These are phyloP conservation scores for Pleurostoma richardsiae DNA, from an alignment of 2,329 filamentous ascomycete species.

Conservation along the genomic window DNA sequence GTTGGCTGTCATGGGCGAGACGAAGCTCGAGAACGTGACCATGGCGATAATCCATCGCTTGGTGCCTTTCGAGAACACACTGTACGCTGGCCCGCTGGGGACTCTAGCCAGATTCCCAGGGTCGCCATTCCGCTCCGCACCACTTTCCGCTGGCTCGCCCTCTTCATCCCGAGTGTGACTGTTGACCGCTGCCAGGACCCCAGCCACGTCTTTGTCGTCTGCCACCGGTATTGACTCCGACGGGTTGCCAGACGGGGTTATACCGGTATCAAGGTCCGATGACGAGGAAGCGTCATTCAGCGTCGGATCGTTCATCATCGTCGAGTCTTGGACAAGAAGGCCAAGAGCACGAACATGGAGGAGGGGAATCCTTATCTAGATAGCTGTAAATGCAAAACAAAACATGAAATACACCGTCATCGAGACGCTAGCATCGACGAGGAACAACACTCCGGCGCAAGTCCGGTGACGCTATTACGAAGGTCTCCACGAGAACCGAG, in stretches of 20 bases:
- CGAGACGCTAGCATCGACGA: too few relatives aligned
- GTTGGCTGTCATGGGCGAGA: slow-evolving; percentile 54
- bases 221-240: background rate
- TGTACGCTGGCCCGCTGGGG: slow-evolving; percentile 33
- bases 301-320: too few relatives aligned
- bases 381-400: too few relatives aligned
- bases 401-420: too few relatives aligned
- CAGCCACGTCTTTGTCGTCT: background rate
- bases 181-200: background rate
- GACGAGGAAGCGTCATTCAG: background rate
- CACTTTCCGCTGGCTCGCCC: background rate
- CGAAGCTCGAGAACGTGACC: slow-evolving; percentile 46
- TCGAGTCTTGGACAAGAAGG: too few relatives aligned
- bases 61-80: slow-evolving; percentile 30
- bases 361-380: too few relatives aligned
- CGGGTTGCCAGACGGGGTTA: background rate
- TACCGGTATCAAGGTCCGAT: too few relatives aligned
- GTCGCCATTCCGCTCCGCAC: slow-evolving; percentile 12
- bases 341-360: too few relatives aligned
- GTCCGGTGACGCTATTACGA: too few relatives aligned
- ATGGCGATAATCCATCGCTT: slow-evolving; percentile 49
- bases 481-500: too few relatives aligned
- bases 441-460: too few relatives aligned
- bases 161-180: background rate
- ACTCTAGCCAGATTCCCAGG: slow-evolving; percentile 26